Base-by-base conservation (phyloP, 179 eudicot genomes). In the Corrigiola litoralis region DNA sequence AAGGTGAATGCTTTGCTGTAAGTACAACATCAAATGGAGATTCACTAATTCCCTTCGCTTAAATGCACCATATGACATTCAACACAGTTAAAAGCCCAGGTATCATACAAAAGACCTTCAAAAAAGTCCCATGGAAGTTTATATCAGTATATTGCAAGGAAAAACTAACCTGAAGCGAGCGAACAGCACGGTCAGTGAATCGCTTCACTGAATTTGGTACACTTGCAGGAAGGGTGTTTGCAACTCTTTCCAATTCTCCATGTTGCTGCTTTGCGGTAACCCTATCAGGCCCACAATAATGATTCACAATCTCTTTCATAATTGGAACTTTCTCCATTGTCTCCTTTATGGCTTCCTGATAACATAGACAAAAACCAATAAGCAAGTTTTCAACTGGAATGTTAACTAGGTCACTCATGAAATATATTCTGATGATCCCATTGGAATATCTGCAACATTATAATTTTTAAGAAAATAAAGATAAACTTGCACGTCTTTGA, bases 221-320 rank as follows among this genome's bases (percentile, higher is more conserved):
- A 56, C 79, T 77, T 37, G 79, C 77, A 50, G 99, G 99, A 72
- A 86, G 80, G 49, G 91, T 84, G 74, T 86, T 80, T 49, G 97
- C 99, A 56, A 94, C 91, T 83, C 89, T 83, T 76, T 84, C 87
- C 56, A 87, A 79, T 70, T 94, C 99, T 63, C 68, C 80, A 44
- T 81, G 80, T 69, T 94, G 94, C 77, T 84, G 79, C 78, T 77
- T 90, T 53, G 97, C 94, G 68, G 96, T 94, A 10, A 86, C 86
- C 68, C 76, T 81, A 59, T 87, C 88, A 31, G 95, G 97, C 65
- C 99, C 97, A 72, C 83, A 68, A 54, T 87, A 86, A 65, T 76
- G 61, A 72, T 94, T 92, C 27, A 87, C 96, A 55, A 90, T 78
- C 69, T 79, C 75, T 86, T 90, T 82, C 72, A 87, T 47, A 54